Percentiles rank a stretch among this genome's conserved stretches.
These are phyloP conservation scores for Lichtheimia corymbifera DNA, from an alignment of 371 early-diverging fungal genomes.

Conservation along the genomic window DNA sequence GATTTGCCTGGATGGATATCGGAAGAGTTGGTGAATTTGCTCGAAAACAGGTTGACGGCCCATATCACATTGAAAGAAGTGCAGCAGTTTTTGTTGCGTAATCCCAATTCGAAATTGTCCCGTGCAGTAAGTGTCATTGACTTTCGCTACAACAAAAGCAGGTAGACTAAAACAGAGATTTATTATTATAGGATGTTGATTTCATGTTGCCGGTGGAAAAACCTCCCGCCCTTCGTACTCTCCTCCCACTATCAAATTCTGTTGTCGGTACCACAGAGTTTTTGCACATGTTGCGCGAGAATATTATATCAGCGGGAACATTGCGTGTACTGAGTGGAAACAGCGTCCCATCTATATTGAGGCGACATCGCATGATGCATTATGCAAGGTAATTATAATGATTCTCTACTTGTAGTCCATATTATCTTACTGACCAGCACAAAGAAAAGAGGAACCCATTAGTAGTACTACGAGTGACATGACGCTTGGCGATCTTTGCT, in stretches of 20 bases:
- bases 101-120: constrained; percentile 66
- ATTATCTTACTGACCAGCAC: not conserved
- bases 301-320: not conserved
- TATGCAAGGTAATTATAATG: constrained; percentile 31
- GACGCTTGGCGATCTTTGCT: constrained; percentile 24
- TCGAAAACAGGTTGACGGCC: constrained; percentile 64
- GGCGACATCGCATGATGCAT: constrained; percentile 39
- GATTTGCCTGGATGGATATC: constrained; percentile 68
- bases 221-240: constrained; percentile 33
- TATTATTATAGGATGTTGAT: constrained; percentile 55
- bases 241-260: constrained; percentile 50
- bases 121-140: constrained; percentile 52
- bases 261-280: constrained; percentile 63
- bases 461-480: not conserved
- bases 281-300: constrained; percentile 21
- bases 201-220: constrained; percentile 67
- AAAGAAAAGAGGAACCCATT: not conserved
- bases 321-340: constrained; percentile 6
- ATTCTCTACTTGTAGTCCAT: too few species aligned
- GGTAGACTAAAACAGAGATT: not conserved
- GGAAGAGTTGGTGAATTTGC: constrained; percentile 65
- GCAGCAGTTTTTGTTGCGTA: constrained; percentile 70
- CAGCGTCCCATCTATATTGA: constrained; percentile 1
- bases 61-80: constrained; percentile 68
- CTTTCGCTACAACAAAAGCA: not conserved